Evolutionary conservation across 805 yeast species (phyloP).

Genomic region (Wickerhamia fluorescens): DNA sequence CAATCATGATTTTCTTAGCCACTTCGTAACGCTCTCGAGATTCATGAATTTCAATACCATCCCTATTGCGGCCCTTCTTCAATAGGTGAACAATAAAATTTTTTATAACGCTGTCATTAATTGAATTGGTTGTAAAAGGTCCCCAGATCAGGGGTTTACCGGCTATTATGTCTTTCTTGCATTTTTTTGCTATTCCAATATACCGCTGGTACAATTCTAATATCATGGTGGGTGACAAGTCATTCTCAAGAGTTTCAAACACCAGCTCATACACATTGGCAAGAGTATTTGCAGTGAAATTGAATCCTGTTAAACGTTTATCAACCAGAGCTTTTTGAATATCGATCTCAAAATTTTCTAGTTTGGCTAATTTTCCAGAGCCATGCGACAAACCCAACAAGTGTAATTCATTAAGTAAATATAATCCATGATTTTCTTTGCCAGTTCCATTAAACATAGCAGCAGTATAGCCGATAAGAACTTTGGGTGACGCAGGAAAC

Average conservation of each 20-base stretch:
- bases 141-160: not conserved
- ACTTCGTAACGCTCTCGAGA: constrained; percentile 9
- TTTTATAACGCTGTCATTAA: constrained; percentile 7
- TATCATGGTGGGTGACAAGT: constrained; percentile 12
- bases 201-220: constrained; percentile 16
- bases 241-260: constrained; percentile 10
- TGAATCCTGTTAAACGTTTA: constrained; percentile 13
- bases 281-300: constrained; percentile 14
- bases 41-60: constrained; percentile 11
- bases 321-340: constrained; percentile 29
- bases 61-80: constrained; percentile 4
- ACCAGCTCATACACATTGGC: constrained; percentile 18
- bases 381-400: constrained; percentile 21
- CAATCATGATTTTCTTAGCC: constrained; percentile 21
- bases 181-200: constrained; percentile 2
- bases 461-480: constrained; percentile 30
- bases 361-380: constrained; percentile 10
- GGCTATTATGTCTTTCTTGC: not conserved
- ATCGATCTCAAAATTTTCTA: constrained; percentile 6
- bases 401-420: constrained; percentile 19
- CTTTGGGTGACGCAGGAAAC: constrained; percentile 25
- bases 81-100: constrained; percentile 6
- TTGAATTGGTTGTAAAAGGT: not conserved
- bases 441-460: constrained; percentile 16
- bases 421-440: constrained; percentile 8